Conservation (phyloP, 164 flowering plant species). For the Vitis rupestris region DNA sequence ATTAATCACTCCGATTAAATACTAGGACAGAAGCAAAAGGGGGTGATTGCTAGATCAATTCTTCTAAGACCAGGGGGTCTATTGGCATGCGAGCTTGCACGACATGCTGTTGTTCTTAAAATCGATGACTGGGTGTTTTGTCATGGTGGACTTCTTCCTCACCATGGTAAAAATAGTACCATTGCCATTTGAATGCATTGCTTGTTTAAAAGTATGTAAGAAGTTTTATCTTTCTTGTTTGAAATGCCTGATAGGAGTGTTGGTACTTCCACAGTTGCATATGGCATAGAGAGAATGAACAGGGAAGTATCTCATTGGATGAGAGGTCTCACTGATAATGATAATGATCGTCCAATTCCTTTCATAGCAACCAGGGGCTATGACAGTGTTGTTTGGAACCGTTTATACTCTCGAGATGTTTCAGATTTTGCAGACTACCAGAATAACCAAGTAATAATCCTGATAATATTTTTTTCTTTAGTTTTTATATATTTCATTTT, state of each 20-base stretch:
- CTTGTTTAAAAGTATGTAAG: neutral
- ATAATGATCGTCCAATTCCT: constrained; percentile 43
- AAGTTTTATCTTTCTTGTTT: neutral
- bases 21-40: constrained; percentile 96
- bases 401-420: constrained; percentile 77
- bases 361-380: constrained; percentile 90
- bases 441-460: constrained; percentile 47
- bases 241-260: constrained; percentile 23
- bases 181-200: neutral
- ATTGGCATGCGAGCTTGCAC: constrained; percentile 82
- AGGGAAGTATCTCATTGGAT: constrained; percentile 84
- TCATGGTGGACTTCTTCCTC: constrained; percentile 98
- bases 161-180: constrained; percentile 64
- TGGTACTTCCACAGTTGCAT: constrained; percentile 58
- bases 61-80: constrained; percentile 86
- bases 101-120: constrained; percentile 78
- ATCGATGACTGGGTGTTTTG: constrained; percentile 95
- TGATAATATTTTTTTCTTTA: neutral
- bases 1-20: constrained; percentile 23
- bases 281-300: constrained; percentile 90
- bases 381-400: constrained; percentile 97
- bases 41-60: constrained; percentile 74
- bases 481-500: neutral
- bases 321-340: constrained; percentile 52
- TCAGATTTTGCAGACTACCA: constrained; percentile 54